A percentile compares a stretch with the other conserved stretches of the same genome.
phyloP scores from a whole-genome alignment of 1,139 yeast genomes.

The Kazachstania sp. region DNA sequence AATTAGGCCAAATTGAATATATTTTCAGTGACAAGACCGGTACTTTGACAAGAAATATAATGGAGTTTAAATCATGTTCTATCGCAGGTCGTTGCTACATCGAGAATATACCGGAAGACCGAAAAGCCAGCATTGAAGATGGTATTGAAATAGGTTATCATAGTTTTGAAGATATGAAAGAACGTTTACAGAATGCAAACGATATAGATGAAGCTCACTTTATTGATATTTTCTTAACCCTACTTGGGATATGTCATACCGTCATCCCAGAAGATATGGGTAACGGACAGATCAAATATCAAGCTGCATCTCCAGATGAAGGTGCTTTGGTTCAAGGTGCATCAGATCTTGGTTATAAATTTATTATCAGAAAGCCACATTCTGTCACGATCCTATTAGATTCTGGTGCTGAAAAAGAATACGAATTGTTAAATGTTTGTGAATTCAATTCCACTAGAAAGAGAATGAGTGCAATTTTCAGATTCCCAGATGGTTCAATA shows the following conservation, averaged over 20 bases:
- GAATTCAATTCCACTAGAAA: conserved; percentile 96
- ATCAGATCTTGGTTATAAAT: conserved; percentile 76
- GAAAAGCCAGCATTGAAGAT: conserved; percentile 58
- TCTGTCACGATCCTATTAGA: conserved; percentile 57
- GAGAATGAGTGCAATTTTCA: conserved; percentile 91
- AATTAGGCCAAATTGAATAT: conserved; percentile 90
- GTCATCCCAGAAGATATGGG: conserved; percentile 80
- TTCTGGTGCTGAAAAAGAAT: conserved; percentile 43
- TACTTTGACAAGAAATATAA: conserved; percentile 84
- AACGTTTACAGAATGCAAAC: conserved; percentile 39
- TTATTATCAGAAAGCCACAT: conserved; percentile 78
- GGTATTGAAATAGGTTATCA: conserved; percentile 79
- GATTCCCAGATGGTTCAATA: conserved; percentile 90
- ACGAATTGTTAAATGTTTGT: conserved; percentile 80
- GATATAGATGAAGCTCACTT: conserved; percentile 47
- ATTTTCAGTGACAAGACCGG: conserved; percentile 96
- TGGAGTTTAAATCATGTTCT: conserved; percentile 93
- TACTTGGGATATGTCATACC: conserved; percentile 90
- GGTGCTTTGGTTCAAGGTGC: conserved; percentile 98
- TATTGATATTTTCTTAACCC: conserved; percentile 73
- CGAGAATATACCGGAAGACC: conserved; percentile 86
- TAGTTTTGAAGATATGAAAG: conserved; percentile 56
- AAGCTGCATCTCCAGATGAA: conserved; percentile 99
- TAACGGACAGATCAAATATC: conserved; percentile 70
- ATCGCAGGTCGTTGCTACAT: conserved; percentile 90